Evolutionary conservation across 2,329 filamentous ascomycete genomes (phyloP).

Genomic region (Lasiodiplodia sp.): DNA sequence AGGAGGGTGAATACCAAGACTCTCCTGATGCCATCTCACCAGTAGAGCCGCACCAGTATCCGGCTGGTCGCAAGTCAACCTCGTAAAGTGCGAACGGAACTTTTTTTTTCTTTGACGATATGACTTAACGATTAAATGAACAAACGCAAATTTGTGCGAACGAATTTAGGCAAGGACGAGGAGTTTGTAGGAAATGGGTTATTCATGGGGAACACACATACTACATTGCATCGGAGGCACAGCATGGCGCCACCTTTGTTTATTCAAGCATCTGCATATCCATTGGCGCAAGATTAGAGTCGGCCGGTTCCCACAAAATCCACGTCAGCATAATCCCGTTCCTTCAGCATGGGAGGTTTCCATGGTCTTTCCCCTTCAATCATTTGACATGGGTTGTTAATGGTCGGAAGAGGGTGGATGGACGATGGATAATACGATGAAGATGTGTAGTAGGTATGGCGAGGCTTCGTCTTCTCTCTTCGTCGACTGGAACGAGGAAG

Average conservation of each 20-base stretch:
- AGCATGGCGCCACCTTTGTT: not conserved
- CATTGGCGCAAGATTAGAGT: slow-evolving; percentile 22
- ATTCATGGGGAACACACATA: slow-evolving; percentile 4
- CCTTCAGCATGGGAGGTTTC: not conserved
- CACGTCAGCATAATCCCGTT: slow-evolving; percentile 2
- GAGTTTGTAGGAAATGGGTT: slow-evolving; percentile 1
- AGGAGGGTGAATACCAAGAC: not conserved
- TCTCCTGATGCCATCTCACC: slow-evolving; percentile 10
- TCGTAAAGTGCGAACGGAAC: not conserved
- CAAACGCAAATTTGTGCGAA: not conserved
- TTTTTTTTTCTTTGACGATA: slow-evolving; percentile 11
- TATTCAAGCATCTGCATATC: slow-evolving; percentile 15
- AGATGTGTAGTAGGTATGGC: not conserved
- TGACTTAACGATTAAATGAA: slow-evolving; percentile 12
- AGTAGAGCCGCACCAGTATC: not conserved
- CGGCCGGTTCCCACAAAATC: slow-evolving; percentile 2
- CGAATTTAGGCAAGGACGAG: not conserved
- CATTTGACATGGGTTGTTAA: slow-evolving; percentile 5
- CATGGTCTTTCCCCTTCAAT: not conserved
- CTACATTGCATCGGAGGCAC: slow-evolving; percentile 17
- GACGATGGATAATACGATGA: not conserved
- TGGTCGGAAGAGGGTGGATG: not conserved
- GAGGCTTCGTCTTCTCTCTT: not conserved
- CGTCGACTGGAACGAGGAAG: not conserved
- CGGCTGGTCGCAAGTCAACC: slow-evolving; percentile 4